Conservation (phyloP, 129 eudicot genomes). For the Ambrosia trifida region DNA sequence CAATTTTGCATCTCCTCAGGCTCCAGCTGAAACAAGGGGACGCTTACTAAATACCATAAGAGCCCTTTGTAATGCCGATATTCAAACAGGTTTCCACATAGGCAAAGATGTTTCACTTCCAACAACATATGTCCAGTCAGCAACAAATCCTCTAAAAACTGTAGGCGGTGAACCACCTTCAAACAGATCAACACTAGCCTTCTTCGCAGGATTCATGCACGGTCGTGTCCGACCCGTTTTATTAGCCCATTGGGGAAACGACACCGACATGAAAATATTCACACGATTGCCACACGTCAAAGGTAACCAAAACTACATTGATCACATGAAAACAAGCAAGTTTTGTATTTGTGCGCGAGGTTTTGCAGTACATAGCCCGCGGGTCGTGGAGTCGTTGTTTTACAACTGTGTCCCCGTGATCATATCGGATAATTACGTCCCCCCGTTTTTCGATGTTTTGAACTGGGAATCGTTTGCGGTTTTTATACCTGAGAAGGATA, state of each 20-base stretch:
- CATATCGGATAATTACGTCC: constrained; percentile 68
- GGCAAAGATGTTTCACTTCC: constrained; percentile 72
- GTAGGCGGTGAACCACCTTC: constrained; percentile 57
- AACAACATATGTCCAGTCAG: constrained; percentile 48
- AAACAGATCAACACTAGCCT: constrained; percentile 48
- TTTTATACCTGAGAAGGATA: constrained; percentile 59
- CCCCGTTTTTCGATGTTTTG: constrained; percentile 66
- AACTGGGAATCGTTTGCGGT: constrained; percentile 75
- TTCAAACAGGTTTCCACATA: constrained; percentile 41
- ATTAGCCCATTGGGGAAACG: constrained; percentile 66
- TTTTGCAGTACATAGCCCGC: constrained; percentile 64
- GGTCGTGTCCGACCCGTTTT: constrained; percentile 59
- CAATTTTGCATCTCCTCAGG: constrained; percentile 37
- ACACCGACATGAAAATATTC: constrained; percentile 57
- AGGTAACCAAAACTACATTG: constrained; percentile 69
- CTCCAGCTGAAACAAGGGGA: constrained; percentile 65
- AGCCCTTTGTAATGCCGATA: constrained; percentile 64
- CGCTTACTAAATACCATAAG: constrained; percentile 48
- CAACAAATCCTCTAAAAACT: constrained; percentile 43
- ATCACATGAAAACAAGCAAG: constrained; percentile 70
- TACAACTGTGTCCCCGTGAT: constrained; percentile 69
- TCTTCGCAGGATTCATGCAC: constrained; percentile 70
- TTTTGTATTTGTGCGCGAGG: constrained; percentile 74
- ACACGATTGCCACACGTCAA: constrained; percentile 51
- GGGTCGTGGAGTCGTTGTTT: constrained; percentile 69